Percentiles rank a stretch among this genome's conserved stretches.
Conservation (phyloP, 2,329 filamentous ascomycete species). For the Bipolaris zeicola region DNA sequence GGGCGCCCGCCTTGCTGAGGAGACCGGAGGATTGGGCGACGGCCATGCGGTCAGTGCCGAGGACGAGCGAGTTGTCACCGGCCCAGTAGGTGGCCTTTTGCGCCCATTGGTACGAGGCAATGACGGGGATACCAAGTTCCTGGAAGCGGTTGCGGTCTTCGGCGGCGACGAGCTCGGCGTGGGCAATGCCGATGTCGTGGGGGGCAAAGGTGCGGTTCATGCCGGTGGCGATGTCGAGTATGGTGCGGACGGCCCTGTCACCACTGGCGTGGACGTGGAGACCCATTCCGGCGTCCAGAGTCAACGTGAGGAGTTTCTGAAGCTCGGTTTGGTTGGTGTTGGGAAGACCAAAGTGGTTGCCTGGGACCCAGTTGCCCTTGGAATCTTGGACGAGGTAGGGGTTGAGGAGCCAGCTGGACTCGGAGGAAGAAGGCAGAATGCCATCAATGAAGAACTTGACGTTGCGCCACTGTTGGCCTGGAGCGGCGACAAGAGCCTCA, state of each 20-base stretch:
- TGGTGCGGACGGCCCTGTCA: not conserved
- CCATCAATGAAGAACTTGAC: conserved; percentile 10
- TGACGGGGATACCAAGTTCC: not conserved
- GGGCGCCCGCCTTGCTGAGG: conserved; percentile 2
- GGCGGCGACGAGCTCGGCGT: not conserved
- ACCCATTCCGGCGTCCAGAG: conserved; percentile 1
- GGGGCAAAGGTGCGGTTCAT: conserved; percentile 1
- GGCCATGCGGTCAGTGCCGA: conserved; percentile 1
- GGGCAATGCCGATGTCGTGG: not conserved
- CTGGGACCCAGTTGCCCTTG: conserved; percentile 6
- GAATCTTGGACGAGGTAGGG: conserved; percentile 4
- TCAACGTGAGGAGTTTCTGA: not conserved
- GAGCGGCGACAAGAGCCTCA: conserved; percentile 1
- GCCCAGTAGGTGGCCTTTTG: conserved; percentile 3
- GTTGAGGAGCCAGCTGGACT: not conserved
- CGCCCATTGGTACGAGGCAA: conserved; percentile 5
- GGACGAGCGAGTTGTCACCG: not conserved
- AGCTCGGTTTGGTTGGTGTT: conserved; percentile 2
- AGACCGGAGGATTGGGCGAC: not conserved
- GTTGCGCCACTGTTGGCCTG: conserved; percentile 2
- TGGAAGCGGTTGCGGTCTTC: conserved; percentile 6
- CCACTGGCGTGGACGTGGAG: conserved; percentile 3
- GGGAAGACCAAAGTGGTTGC: conserved; percentile 5
- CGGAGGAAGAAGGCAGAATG: not conserved
- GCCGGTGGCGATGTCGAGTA: not conserved